Base-by-base conservation (phyloP, 2,329 filamentous ascomycete genomes). In the Ascosphaera apis region DNA sequence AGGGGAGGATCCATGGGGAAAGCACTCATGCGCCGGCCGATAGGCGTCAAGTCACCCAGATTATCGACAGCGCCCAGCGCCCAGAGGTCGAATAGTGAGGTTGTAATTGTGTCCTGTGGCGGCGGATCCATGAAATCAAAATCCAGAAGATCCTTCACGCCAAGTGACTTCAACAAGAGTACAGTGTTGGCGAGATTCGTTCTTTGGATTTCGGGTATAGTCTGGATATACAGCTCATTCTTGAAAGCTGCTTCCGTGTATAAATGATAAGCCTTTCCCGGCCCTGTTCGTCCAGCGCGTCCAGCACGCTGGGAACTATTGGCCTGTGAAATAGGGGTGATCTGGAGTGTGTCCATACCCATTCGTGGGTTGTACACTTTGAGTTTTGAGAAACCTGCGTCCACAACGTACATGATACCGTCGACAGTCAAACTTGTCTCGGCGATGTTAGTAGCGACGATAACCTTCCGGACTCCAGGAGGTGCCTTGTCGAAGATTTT, bases 91-190 rank as follows among this genome's bases (percentile, higher is more conserved):
- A 95, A 98, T 25, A 98, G 73, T 3, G 84, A 93, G 0, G 88
- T 98, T 0, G 82, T 86, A 44, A 98, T 95, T 1, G 84, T 93
- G 48, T 98, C 91, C 56, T 98, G 88, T 0, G 88, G 88, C 4
- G 88, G 88, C 1, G 88, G 88, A 45, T 98, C 88, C 86, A 98
- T 95, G 47, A 98, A 98, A 53, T 95, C 83, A 49, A 98, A 98
- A 53, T 98, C 86, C 1, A 98, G 60, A 7, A 98, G 63, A 45
- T 98, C 84, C 49, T 81, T 86, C 13, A 98, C 86, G 0, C 88
- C 88, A 0, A 98, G 67, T 0, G 82, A 92, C 51, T 98, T 98
- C 33, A 98, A 66, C 34, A 98, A 69, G 11, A 98, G 65, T 2
- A 98, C 86, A 0, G 84, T 95, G 47, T 95, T 95, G 48, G 82